Evolutionary conservation across 257 asterid genomes (phyloP).

Genomic region (Fraxinus anomala): DNA sequence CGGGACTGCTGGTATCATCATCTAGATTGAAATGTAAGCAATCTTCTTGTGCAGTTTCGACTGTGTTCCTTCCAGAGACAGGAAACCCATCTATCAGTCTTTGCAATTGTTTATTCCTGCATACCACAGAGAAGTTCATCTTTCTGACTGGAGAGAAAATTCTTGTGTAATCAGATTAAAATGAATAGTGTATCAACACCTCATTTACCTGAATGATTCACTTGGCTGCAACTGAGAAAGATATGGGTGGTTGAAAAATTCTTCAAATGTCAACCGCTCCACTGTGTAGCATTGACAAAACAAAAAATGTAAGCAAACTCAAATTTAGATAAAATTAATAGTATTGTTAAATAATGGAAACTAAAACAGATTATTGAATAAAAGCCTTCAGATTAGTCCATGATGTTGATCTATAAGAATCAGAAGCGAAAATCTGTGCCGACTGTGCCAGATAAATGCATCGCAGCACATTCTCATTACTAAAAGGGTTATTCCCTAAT

Average conservation of each 20-base stretch:
- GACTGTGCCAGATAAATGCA: slow-evolving; percentile 9
- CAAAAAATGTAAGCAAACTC: not conserved
- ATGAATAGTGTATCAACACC: slow-evolving; percentile 25
- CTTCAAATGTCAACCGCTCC: slow-evolving; percentile 91
- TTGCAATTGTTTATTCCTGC: slow-evolving; percentile 53
- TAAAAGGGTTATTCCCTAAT: not conserved
- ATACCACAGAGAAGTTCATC: slow-evolving; percentile 23
- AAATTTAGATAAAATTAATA: slow-evolving; percentile 1
- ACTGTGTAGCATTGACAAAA: slow-evolving; percentile 43
- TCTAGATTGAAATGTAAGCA: slow-evolving; percentile 66
- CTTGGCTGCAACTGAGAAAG: slow-evolving; percentile 60
- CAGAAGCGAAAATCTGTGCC: not conserved
- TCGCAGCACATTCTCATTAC: not conserved
- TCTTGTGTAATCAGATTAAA: slow-evolving; percentile 17
- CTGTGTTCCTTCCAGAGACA: slow-evolving; percentile 47
- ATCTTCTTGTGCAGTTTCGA: slow-evolving; percentile 60
- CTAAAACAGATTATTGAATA: slow-evolving; percentile 8
- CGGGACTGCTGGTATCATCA: slow-evolving; percentile 57
- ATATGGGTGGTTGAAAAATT: slow-evolving; percentile 87
- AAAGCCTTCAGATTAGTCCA: slow-evolving; percentile 12
- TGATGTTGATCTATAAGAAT: slow-evolving; percentile 6
- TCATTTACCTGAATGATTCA: slow-evolving; percentile 51
- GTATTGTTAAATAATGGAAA: not conserved
- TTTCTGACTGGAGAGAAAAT: slow-evolving; percentile 8
- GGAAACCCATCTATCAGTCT: slow-evolving; percentile 49